phyloP scores from a whole-genome alignment of 805 yeast species.

The Kuraishia hungarica region DNA sequence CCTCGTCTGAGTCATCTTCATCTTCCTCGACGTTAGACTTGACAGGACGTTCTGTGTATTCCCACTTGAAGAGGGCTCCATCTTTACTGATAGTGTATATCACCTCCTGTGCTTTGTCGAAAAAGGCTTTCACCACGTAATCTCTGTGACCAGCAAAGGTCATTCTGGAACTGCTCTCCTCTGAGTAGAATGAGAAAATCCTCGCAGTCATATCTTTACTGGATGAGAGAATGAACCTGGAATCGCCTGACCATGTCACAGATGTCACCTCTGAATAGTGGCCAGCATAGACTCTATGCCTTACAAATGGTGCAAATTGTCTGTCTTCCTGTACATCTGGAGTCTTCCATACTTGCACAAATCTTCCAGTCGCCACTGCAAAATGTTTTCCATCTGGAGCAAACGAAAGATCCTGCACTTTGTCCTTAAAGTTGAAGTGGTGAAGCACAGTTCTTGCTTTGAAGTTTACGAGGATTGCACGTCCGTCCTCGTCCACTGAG shows the following conservation, averaged over 20 bases:
- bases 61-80: conserved; percentile 93
- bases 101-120: conserved; percentile 78
- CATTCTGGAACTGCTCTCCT: conserved; percentile 63
- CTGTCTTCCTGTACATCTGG: conserved; percentile 76
- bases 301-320: conserved; percentile 93
- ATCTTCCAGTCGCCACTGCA: conserved; percentile 78
- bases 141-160: conserved; percentile 91
- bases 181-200: conserved; percentile 66
- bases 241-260: conserved; percentile 84
- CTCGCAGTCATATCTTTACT: conserved; percentile 88
- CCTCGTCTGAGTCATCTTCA: conserved; percentile 30
- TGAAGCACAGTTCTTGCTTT: conserved; percentile 78
- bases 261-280: conserved; percentile 78
- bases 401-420: conserved; percentile 66
- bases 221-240: conserved; percentile 77
- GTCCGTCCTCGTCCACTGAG: conserved; percentile 84
- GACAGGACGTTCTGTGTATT: conserved; percentile 54
- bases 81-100: conserved; percentile 90
- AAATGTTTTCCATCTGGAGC: conserved; percentile 84
- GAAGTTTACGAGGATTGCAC: conserved; percentile 87
- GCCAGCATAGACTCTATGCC: conserved; percentile 86
- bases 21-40: conserved; percentile 39
- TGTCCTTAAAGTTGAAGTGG: conserved; percentile 86
- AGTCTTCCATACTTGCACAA: conserved; percentile 89
- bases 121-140: conserved; percentile 79